Evolutionary conservation across 768 basidiomycete genomes (phyloP).

Genomic region (Leccinum truebloodii): DNA sequence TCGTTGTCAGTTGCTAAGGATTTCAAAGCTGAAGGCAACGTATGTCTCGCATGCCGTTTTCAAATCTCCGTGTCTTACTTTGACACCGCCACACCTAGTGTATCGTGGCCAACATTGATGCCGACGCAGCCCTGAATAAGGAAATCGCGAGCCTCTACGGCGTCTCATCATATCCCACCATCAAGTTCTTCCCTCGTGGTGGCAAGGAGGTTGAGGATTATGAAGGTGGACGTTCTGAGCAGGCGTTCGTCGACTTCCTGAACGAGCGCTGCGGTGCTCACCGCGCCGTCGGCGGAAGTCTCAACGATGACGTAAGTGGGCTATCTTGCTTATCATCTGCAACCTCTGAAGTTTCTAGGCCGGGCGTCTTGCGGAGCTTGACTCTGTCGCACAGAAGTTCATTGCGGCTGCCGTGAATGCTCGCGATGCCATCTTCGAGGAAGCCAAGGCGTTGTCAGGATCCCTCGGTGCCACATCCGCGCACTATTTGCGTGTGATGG

Average conservation of each 20-base stretch:
- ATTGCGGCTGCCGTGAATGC: conserved; percentile 56
- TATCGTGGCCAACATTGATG: conserved; percentile 88
- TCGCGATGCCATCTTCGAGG: conserved; percentile 61
- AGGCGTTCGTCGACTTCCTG: conserved; percentile 74
- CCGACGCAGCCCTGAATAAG: conserved; percentile 80
- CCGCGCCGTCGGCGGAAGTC: conserved; percentile 78
- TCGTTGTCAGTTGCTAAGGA: conserved; percentile 61
- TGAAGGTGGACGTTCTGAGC: conserved; percentile 67
- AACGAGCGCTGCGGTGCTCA: conserved; percentile 87
- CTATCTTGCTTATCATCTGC: neutral
- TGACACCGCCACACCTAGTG: conserved; percentile 50
- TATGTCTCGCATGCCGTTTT: conserved; percentile 34
- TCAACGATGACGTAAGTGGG: conserved; percentile 61
- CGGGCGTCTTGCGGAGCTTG: conserved; percentile 77
- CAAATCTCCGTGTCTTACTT: neutral
- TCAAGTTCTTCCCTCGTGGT: conserved; percentile 90
- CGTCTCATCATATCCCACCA: conserved; percentile 83
- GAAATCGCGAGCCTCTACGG: conserved; percentile 70
- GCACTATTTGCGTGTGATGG: conserved; percentile 90
- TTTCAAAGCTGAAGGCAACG: conserved; percentile 77
- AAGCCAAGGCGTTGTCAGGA: conserved; percentile 53
- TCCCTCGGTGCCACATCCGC: conserved; percentile 56
- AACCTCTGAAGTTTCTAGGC: conserved; percentile 50
- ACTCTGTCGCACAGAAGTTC: conserved; percentile 76
- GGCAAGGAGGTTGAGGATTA: conserved; percentile 67